Conservation (phyloP, 2,329 filamentous ascomycete genomes). For the Epichloe coenophiala region DNA sequence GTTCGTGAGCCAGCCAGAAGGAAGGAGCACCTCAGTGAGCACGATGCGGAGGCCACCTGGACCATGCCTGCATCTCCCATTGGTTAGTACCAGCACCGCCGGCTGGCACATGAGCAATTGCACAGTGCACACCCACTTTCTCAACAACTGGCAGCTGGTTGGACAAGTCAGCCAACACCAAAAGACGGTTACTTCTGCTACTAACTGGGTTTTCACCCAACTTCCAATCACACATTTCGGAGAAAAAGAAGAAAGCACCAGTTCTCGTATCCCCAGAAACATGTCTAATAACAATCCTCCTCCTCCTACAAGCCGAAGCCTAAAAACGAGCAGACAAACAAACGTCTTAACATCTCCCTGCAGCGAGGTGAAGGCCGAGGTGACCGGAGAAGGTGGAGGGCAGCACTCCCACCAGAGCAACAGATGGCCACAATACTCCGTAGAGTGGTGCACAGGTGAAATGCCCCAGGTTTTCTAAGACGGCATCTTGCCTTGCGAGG, state of each 20-base stretch:
- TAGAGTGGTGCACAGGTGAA: no score
- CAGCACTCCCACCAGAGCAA: background rate
- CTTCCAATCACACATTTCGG: background rate
- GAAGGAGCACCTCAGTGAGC: background rate
- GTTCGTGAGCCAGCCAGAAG: no score
- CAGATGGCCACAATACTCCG: no score
- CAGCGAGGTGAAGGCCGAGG: background rate
- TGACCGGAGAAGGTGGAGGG: background rate
- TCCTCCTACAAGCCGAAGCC: background rate
- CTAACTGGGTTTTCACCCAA: no score
- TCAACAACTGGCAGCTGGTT: background rate
- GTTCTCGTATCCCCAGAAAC: background rate
- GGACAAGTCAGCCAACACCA: background rate
- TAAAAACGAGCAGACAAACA: background rate
- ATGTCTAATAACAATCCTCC: background rate
- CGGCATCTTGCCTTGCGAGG: background rate
- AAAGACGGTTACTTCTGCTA: no score
- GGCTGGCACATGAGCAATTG: background rate
- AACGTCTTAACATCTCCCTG: background rate
- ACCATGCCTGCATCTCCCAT: background rate
- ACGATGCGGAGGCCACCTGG: background rate
- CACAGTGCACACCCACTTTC: background rate
- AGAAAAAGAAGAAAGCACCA: background rate
- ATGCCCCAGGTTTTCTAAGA: conserved; percentile 1
- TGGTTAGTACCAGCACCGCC: background rate